Percentiles rank a stretch among this genome's conserved stretches.
Conservation (phyloP, 208 protist genomes). For the Trypanosoma cruzi region DNA sequence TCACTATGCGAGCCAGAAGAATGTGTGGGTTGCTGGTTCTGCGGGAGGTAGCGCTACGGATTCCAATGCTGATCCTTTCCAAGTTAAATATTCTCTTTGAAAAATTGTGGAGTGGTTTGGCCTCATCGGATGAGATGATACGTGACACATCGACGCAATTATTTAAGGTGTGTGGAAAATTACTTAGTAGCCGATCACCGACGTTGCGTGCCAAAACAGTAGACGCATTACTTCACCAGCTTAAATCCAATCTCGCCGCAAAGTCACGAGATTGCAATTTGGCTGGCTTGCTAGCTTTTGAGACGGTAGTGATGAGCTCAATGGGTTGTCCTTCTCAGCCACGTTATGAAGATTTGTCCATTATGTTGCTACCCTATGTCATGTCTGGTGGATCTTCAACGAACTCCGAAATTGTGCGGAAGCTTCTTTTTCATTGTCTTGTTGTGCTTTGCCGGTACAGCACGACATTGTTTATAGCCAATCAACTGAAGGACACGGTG, state of each 20-base stretch:
- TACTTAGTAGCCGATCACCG: constrained; percentile 59
- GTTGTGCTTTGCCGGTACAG: constrained; percentile 79
- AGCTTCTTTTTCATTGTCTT: constrained; percentile 71
- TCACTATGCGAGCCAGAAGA: constrained; percentile 37
- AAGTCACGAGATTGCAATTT: constrained; percentile 62
- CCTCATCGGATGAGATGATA: constrained; percentile 50
- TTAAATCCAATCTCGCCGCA: constrained; percentile 59
- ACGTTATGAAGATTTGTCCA: constrained; percentile 74
- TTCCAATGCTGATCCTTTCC: constrained; percentile 70
- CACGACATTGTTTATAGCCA: constrained; percentile 64
- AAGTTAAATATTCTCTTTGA: constrained; percentile 71
- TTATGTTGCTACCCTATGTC: constrained; percentile 77
- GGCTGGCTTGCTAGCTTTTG: constrained; percentile 82
- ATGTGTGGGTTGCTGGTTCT: constrained; percentile 78
- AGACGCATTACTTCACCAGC: constrained; percentile 56
- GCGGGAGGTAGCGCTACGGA: constrained; percentile 58
- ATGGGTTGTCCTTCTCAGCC: constrained; percentile 38
- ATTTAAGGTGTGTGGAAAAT: constrained; percentile 72
- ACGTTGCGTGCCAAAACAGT: constrained; percentile 47
- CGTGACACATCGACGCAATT: constrained; percentile 53
- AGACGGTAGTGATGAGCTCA: constrained; percentile 83
- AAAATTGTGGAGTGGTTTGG: constrained; percentile 65
- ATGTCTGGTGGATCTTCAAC: constrained; percentile 38
- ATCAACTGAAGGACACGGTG: constrained; percentile 79
- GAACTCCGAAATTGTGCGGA: constrained; percentile 36